Base-by-base conservation (phyloP, 257 asterid genomes). In the Penstemon barbatus region DNA sequence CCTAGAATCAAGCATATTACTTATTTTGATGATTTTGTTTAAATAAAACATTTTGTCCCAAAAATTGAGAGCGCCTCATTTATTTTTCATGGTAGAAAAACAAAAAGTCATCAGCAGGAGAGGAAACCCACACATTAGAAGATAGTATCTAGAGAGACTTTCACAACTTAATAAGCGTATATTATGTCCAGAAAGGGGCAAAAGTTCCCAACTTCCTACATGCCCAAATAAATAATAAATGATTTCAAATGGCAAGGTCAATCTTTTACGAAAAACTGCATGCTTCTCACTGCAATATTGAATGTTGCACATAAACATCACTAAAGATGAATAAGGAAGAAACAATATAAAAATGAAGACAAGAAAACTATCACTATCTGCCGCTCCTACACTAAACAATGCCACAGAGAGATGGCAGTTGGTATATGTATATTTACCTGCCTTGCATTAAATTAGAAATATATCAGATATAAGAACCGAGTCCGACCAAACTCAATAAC, bases 371-470 rank as follows among this genome's bases (percentile, higher is more conserved):
- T n/a, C 41, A 44, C 11, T 43, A 7, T 55, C 39, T 61, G 71
- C 55, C 71, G 19, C 49, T 65, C 55, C 38, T 44, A 61, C 40
- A 67, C 15, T 4, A 12, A 36, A 69, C 49, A 48, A 33, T 50
- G 54, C 11, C 52, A 54, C 54, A 6, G 3, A 8, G 71, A 62
- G 66, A 68, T 73, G 43, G 55, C 37, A 18, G 9, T 40, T 61
- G 33, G 33, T 25, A 25, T 25, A 25, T 61, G 51, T 63, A 42
- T 42, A 13, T 37, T 40, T 44, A 67, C 77, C 9, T 39, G 56
- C 13, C 15, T 51, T 61, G 70, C 61, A 61, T 49, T 40, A 50
- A 70, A 9, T 37, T 37, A 57, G 36, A n/a, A n/a, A 66, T 49
- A 13, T 7, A 46, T 7, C 51, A 46, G 12, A 46, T 5, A 46